Evolutionary conservation across 1,139 yeast genomes (phyloP), one percentile per base, ranked within the genome.

Genomic region (Yamadazyma blattariae): DNA sequence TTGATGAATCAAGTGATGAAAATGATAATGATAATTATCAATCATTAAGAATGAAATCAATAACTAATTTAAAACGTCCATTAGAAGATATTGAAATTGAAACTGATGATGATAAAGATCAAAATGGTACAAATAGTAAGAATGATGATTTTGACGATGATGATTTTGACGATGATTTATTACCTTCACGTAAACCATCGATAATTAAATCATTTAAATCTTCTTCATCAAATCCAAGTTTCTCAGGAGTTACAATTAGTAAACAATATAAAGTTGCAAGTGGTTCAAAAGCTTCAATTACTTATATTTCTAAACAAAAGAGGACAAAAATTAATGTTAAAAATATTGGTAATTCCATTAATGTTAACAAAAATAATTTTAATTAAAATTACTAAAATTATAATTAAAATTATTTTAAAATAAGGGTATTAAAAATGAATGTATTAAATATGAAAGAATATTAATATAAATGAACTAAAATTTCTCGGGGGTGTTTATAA

Each of bases 271-370:
- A 69, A 48, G 71, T 71, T 14, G 82, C 78, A 1, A 66, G 79
- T 2, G 78, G 82, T 5, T 66, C 78, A 2, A 75, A 70, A 44
- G 79, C 85, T 0, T 76, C 86, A 2, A 72, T 80, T 39, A 74
- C 82, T 16, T 77, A 68, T 38, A 54, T 79, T 55, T 61, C 73
- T 4, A 74, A 72, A 36, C 65, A 42, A 31, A 34, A 34, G 18
- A 36, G 29, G 24, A 32, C 35, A 12, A 36, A 36, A 30, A 26
- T 33, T 21, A 34, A 29, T 21, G 22, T 37, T 14, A 34, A 37
- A 17, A 29, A 23, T 14, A 28, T 27, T 32, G 27, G 16, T 10
- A 34, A 27, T 27, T 23, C 33, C 12, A 20, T 37, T 12, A 28
- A 20, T 16, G 24, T 37, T 10, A 33, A 26, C 13, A 27, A 24